Percentiles rank a stretch among this genome's conserved stretches.
phyloP scores from a whole-genome alignment of 176 grass and related monocot species.

The Paspalum vaginatum region DNA sequence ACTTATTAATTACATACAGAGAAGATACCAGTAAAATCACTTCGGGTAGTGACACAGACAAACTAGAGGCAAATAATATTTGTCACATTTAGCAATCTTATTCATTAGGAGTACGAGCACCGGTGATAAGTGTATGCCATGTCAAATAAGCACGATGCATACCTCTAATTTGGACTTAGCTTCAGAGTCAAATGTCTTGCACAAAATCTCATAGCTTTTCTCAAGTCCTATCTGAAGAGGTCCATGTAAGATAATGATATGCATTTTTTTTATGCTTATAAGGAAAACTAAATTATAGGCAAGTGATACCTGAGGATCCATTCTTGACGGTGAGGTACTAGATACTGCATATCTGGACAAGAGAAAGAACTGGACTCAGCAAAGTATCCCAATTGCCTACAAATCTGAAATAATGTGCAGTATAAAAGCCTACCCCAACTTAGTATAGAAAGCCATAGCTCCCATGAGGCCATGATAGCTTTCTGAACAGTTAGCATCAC shows the following conservation, averaged over 20 bases:
- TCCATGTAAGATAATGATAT: not conserved
- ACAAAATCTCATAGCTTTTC: constrained; percentile 85
- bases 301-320: constrained; percentile 69
- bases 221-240: constrained; percentile 55
- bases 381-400: too few species aligned
- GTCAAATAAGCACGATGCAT: constrained; percentile 6
- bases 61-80: too few species aligned
- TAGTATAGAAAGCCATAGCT: constrained; percentile 79
- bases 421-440: constrained; percentile 67
- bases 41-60: not conserved
- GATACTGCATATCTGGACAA: constrained; percentile 77
- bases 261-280: constrained; percentile 21
- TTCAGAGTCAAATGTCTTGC: constrained; percentile 81
- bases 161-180: constrained; percentile 84
- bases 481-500: constrained; percentile 98
- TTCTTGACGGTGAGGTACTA: constrained; percentile 72
- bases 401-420: too few species aligned
- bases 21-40: not conserved
- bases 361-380: too few species aligned
- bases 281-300: not conserved
- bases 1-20: not conserved
- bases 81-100: not conserved
- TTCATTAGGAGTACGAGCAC: not conserved
- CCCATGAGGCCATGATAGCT: constrained; percentile 49
- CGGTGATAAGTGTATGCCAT: not conserved